Evolutionary conservation across 345 rosid species (phyloP).

Genomic region (Salix arbutifolia): DNA sequence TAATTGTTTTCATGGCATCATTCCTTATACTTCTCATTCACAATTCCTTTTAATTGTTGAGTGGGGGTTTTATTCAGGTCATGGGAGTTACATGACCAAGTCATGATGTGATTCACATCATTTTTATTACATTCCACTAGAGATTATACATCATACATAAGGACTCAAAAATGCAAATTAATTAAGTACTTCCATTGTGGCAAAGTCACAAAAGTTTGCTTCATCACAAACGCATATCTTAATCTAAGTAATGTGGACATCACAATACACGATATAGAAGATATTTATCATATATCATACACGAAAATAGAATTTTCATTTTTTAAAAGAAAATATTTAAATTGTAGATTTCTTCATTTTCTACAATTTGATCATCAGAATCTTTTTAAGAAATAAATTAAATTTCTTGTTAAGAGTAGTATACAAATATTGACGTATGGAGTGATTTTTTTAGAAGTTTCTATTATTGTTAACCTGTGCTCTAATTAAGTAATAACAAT

Average conservation of each 20-base stretch:
- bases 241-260: not conserved
- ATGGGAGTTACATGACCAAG: too few relatives aligned
- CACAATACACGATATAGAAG: not conserved
- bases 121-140: not conserved
- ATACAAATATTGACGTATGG: not conserved
- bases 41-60: too few relatives aligned
- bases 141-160: not conserved
- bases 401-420: not conserved
- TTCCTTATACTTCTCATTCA: too few relatives aligned
- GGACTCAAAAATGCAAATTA: not conserved
- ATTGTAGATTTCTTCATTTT: not conserved
- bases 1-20: too few relatives aligned
- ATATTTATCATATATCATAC: too few relatives aligned
- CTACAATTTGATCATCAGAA: not conserved
- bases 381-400: not conserved
- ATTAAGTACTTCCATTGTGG: constrained; percentile 4
- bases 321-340: not conserved
- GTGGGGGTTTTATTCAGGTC: too few relatives aligned
- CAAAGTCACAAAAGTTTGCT: not conserved
- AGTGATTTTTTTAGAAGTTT: not conserved
- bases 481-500: constrained; percentile 2
- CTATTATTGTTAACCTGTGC: not conserved
- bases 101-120: too few relatives aligned
- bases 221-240: not conserved
- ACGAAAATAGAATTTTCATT: not conserved